Evolutionary conservation across 495 filamentous ascomycete species (phyloP), one percentile per base, ranked within the genome.

Genomic region (Podospora pseudocomata): DNA sequence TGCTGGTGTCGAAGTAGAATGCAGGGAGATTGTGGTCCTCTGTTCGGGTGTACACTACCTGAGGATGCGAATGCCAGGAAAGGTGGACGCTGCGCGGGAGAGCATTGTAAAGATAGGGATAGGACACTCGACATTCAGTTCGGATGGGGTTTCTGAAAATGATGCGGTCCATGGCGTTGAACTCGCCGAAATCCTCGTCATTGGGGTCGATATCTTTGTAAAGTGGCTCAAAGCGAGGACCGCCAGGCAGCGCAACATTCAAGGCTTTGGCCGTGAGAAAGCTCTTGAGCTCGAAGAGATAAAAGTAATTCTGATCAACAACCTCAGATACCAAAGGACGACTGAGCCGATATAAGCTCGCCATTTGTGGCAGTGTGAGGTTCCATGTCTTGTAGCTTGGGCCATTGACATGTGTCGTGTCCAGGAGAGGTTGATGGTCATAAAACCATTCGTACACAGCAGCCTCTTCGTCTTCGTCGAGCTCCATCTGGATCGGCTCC

Each of bases 171-270:
- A 99, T 99, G 59, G 94, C 96, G 73, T 99, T 99, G 86, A 99
- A 99, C 79, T 99, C 96, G 76, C 96, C 95, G 79, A 99, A 99
- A 76, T 99, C 96, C 78, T 99, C 96, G 73, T 98, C 94, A 73
- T 99, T 98, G 34, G 96, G 96, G 76, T 99, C 94, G 61, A 99
- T 92, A 71, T 99, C 96, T 80, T 99, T 99, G 84, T 98, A 99
- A 13, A 99, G 80, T 18, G 96, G 96, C 80, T 99, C 96, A 66
- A 99, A 99, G 55, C 95, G 89, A 70, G 96, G 96, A 49, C 96
- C 96, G 76, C 96, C 96, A 16, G 96, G 96, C 54, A 99, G 92
- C 9, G 96, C 94, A 63, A 98, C 94, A 72, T 99, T 99, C 61
- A 99, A 80, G 2, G 96, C 96, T 79, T 99, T 99, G 9, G 96